phyloP scores from a whole-genome alignment of 129 eudicot genomes.

The Pulicaria dysenterica region DNA sequence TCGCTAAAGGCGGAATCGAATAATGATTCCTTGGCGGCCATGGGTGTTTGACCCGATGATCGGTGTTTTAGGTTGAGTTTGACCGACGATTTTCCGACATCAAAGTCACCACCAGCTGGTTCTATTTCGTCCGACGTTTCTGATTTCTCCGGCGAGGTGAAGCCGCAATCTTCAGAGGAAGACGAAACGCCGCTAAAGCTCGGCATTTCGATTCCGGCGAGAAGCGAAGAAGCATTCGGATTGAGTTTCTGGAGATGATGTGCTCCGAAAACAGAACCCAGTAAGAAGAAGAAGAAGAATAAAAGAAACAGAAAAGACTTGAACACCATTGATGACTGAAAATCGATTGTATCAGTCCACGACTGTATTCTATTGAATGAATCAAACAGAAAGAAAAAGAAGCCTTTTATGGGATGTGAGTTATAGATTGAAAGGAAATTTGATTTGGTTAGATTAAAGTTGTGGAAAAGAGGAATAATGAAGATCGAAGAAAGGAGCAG shows the following conservation, averaged over 20 bases:
- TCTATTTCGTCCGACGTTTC: background rate
- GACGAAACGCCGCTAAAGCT: constrained; percentile 48
- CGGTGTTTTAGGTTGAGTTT: constrained; percentile 63
- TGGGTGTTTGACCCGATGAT: constrained; percentile 24
- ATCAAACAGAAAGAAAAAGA: background rate
- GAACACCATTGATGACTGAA: constrained; percentile 39
- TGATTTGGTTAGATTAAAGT: constrained; percentile 3
- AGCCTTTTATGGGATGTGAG: constrained; percentile 15
- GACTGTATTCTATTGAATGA: background rate
- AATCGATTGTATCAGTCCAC: background rate
- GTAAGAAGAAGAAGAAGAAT: constrained; percentile 28
- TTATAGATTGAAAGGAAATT: background rate
- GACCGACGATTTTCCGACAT: constrained; percentile 26
- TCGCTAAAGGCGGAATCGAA: constrained; percentile 58
- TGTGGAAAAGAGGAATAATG: constrained; percentile 16
- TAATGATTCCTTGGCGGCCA: constrained; percentile 47
- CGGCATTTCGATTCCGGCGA: constrained; percentile 60
- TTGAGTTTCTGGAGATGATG: constrained; percentile 33
- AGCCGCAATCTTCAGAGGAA: constrained; percentile 51
- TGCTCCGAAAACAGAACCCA: background rate
- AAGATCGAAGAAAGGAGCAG: background rate
- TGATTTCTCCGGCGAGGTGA: constrained; percentile 27
- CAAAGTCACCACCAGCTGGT: constrained; percentile 3
- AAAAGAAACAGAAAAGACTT: constrained; percentile 32
- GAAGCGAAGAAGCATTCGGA: constrained; percentile 44